Evolutionary conservation across 1,284 basidiomycete genomes (phyloP), one percentile per base, ranked within the genome.

Genomic region (Cyathus pygmaeus): DNA sequence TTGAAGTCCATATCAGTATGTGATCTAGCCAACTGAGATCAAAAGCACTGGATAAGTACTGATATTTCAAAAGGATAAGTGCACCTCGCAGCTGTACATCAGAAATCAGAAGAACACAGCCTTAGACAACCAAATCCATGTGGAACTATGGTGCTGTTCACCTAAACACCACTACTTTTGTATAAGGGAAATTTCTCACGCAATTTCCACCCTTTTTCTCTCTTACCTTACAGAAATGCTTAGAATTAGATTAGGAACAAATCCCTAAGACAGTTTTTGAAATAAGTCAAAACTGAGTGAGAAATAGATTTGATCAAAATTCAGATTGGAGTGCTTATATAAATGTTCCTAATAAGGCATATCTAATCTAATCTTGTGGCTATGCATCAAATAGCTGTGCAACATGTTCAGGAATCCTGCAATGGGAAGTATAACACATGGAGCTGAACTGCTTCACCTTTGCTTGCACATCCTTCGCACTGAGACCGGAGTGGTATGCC

Each of bases 391-490:
- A 66, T 33, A 49, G 39, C 2, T 31, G 27, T 52, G 68, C 71
- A 39, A 72, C 29, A 6, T 44, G 41, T 57, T 72, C 66, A 47
- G 70, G 67, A 60, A 73, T 55, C 30, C 57, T 42, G 42, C 63
- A 21, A 50, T 74, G 71, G 33, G 67, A 71, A 30, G 61, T 67
- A 49, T 66, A 72, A 47, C 61, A 53, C 41, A 33, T 50, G 4
- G 68, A 67, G 46, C 70, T 70, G 60, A 68, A 70, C 24, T 63
- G 47, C 46, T 59, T 60, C n/a, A 74, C 71, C 33, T 68, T 26
- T 19, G 64, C 53, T 54, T 72, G 70, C 52, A 70, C 71, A 56
- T 73, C 63, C 27, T 64, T 57, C 7, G 65, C 65, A 57, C 53
- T 58, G 11, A 68, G 36, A 2, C 72, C 67, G 26, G 24, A 46